These are phyloP conservation scores for Kregervanrija delftensis DNA, from an alignment of 805 yeast species.

Conservation along the genomic window DNA sequence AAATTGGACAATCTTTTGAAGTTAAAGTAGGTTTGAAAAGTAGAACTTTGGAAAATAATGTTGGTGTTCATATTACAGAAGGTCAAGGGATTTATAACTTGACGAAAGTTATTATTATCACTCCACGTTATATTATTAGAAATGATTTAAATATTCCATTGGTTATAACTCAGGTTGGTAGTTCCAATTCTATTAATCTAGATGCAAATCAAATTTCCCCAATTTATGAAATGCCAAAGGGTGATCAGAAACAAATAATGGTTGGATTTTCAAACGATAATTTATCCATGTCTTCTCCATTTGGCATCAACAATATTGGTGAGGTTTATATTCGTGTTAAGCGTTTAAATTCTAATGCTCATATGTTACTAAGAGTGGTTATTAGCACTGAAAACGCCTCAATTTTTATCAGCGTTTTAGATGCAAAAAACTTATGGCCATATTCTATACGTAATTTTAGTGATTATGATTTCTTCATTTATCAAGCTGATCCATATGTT, in stretches of 20 bases:
- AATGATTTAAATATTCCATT: slow-evolving; percentile 54
- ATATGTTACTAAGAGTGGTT: slow-evolving; percentile 63
- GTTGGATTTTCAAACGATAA: slow-evolving; percentile 51
- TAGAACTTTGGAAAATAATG: slow-evolving; percentile 53
- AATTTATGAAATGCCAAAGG: slow-evolving; percentile 54
- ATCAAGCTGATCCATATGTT: slow-evolving; percentile 72
- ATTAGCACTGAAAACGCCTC: slow-evolving; percentile 76
- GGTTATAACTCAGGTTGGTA: slow-evolving; percentile 61
- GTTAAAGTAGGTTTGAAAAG: slow-evolving; percentile 39
- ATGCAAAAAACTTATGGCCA: slow-evolving; percentile 84
- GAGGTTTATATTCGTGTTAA: slow-evolving; percentile 65
- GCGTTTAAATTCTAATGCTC: slow-evolving; percentile 53
- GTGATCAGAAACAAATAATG: slow-evolving; percentile 51
- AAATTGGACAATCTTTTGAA: slow-evolving; percentile 75
- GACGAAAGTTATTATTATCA: slow-evolving; percentile 68
- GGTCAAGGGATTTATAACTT: slow-evolving; percentile 80
- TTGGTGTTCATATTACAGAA: slow-evolving; percentile 71
- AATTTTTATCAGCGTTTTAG: slow-evolving; percentile 64
- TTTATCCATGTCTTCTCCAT: slow-evolving; percentile 82
- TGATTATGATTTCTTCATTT: slow-evolving; percentile 77
- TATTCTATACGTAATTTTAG: slow-evolving; percentile 86
- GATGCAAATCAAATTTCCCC: slow-evolving; percentile 46
- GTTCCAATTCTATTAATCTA: slow-evolving; percentile 42
- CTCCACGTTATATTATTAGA: slow-evolving; percentile 76
- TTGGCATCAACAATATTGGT: slow-evolving; percentile 78